Evolutionary conservation across 352 stramenopile genomes (phyloP).

Genomic region (Pythium rishiriense): DNA sequence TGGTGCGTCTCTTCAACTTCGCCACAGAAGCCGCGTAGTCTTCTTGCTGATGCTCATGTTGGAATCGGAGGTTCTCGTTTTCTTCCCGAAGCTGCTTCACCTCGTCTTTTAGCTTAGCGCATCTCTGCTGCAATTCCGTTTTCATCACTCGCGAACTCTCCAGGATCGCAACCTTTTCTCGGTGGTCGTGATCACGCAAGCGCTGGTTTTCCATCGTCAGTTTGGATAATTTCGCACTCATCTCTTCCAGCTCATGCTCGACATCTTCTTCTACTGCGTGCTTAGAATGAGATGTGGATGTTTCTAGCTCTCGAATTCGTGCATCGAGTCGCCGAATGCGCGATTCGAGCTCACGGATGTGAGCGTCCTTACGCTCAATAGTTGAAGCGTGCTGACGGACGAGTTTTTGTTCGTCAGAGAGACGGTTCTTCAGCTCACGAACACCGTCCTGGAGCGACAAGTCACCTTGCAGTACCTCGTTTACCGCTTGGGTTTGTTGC

Average conservation of each 20-base stretch:
- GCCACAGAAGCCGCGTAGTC: not conserved
- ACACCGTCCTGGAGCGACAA: constrained; percentile 25
- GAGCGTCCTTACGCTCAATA: constrained; percentile 25
- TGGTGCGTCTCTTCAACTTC: constrained; percentile 49
- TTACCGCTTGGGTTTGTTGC: constrained; percentile 19
- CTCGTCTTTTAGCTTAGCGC: constrained; percentile 43
- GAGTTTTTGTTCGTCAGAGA: constrained; percentile 19
- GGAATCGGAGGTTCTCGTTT: constrained; percentile 30
- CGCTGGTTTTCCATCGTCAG: constrained; percentile 57
- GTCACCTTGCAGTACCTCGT: constrained; percentile 24
- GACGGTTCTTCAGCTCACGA: constrained; percentile 23
- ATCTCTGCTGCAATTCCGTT: constrained; percentile 37
- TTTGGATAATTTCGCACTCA: constrained; percentile 50
- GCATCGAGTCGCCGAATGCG: constrained; percentile 16
- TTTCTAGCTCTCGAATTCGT: constrained; percentile 17
- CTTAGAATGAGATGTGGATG: constrained; percentile 29
- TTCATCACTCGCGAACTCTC: constrained; percentile 22
- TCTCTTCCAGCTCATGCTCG: constrained; percentile 39
- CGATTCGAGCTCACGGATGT: constrained; percentile 23
- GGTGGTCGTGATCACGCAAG: constrained; percentile 33
- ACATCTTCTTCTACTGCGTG: constrained; percentile 45
- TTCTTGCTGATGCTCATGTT: constrained; percentile 19
- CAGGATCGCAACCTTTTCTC: constrained; percentile 20
- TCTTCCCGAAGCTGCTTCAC: constrained; percentile 51
- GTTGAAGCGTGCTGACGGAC: constrained; percentile 20